Evolutionary conservation across 768 basidiomycete species (phyloP), one percentile per base, ranked within the genome.

Genomic region (Lactarius hatsudake): DNA sequence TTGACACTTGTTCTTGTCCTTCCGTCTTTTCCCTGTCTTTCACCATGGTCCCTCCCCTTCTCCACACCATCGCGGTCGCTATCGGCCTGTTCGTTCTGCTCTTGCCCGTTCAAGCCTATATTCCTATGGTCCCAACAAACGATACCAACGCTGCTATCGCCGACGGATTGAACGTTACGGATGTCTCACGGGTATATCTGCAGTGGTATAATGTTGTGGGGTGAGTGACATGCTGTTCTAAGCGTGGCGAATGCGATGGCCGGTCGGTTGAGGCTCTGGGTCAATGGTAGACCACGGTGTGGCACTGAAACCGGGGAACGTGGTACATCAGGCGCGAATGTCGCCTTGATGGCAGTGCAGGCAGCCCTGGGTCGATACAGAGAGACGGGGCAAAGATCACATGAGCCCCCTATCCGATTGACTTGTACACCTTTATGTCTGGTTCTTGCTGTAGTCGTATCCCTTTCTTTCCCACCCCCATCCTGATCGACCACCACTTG

Each of bases 121-220:
- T 91, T 68, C 92, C 93, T 0, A 93, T 93, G 3, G 74, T 78
- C 13, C 82, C 89, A 18, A 89, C 89, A 40, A 94, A 94, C 75
- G 80, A 84, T 64, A 87, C 89, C 0, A 69, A 75, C 23, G 75
- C 73, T 38, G 75, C 80, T 72, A 78, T 79, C 62, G 76, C 75
- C 10, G 79, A 79, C 20, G 80, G 79, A 15, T 73, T 81, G 59
- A 86, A 87, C 74, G 77, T 82, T 26, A 83, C 84, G 1, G 87
- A 87, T 70, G 76, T 79, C 38, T 88, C 87, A 3, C 81, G 79
- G 28, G 79, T 94, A 59, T 76, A 81, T 71, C 72, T 90, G 64
- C 81, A 85, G 69, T 90, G 88, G 88, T 84, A 81, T 73, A 78
- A 84, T 48, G 82, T 82, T 82, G 54, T n/a, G 20, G 62, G 56